Conservation (phyloP, 1,284 basidiomycete species). For the Acaromyces ingoldii region DNA sequence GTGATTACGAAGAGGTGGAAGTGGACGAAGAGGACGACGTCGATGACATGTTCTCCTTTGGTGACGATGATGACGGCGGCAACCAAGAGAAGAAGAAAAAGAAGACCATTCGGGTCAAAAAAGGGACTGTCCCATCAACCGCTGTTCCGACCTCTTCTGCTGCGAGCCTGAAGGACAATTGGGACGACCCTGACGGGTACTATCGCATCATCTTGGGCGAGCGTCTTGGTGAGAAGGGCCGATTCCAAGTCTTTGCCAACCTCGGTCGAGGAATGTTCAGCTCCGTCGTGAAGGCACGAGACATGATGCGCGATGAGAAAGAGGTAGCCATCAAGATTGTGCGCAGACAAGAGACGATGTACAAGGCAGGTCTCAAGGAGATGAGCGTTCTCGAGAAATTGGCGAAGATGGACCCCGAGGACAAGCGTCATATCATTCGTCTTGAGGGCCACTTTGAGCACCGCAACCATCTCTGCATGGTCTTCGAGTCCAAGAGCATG, state of each 20-base stretch:
- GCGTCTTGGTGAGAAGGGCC: conserved; percentile 73
- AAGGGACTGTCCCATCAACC: conserved; percentile 7
- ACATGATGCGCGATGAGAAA: conserved; percentile 57
- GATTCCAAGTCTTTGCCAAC: conserved; percentile 89
- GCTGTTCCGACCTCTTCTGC: not conserved
- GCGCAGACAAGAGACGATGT: conserved; percentile 94
- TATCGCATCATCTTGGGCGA: conserved; percentile 92
- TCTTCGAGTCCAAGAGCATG: conserved; percentile 94
- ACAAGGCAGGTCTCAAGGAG: conserved; percentile 91
- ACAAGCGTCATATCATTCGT: conserved; percentile 91
- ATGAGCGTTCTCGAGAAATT: conserved; percentile 81
- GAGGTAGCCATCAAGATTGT: conserved; percentile 99
- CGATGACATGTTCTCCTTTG: conserved; percentile 47
- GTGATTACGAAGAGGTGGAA: conserved; percentile 40
- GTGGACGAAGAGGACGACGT: conserved; percentile 44
- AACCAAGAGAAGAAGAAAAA: conserved; percentile 32
- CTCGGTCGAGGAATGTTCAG: conserved; percentile 99
- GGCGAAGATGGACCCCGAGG: conserved; percentile 81
- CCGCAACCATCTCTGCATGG: conserved; percentile 89
- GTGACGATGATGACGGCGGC: conserved; percentile 16
- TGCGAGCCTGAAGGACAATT: conserved; percentile 55
- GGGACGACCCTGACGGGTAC: conserved; percentile 84
- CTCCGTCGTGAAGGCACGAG: conserved; percentile 83
- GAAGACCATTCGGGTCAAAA: conserved; percentile 24
- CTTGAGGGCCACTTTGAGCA: conserved; percentile 92